These are phyloP conservation scores for Amphicarpaea edgeworthii DNA, from an alignment of 306 rosid species.

Conservation along the genomic window DNA sequence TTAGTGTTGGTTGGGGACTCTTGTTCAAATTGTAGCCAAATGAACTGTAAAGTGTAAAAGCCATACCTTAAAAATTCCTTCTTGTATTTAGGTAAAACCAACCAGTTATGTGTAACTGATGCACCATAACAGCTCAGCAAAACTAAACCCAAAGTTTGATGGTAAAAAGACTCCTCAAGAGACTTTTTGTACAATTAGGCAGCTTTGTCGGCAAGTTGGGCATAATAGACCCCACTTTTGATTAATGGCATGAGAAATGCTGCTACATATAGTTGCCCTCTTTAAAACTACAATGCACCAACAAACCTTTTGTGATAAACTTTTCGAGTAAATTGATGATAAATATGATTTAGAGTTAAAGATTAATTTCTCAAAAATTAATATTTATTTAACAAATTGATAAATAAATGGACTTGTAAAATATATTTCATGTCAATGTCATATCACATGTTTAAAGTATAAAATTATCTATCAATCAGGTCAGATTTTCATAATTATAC, in stretches of 20 bases:
- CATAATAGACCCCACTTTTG: slow-evolving; percentile 53
- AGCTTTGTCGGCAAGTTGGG: slow-evolving; percentile 68
- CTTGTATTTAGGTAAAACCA: slow-evolving; percentile 33
- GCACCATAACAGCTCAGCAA: slow-evolving; percentile 4
- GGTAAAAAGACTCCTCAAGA: slow-evolving; percentile 15
- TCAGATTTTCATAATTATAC: not conserved
- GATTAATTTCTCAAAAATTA: not conserved
- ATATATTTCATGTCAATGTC: too few relatives aligned
- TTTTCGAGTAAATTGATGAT: not conserved
- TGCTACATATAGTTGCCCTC: slow-evolving; percentile 37
- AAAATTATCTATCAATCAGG: not conserved
- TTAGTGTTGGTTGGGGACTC: slow-evolving; percentile 26
- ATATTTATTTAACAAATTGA: not conserved
- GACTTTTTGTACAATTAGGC: slow-evolving; percentile 53
- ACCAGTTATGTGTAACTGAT: slow-evolving; percentile 11
- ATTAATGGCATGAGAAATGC: slow-evolving; percentile 37
- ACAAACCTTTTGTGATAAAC: slow-evolving; percentile 19
- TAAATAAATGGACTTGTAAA: too few relatives aligned
- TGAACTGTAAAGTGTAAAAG: slow-evolving; percentile 52
- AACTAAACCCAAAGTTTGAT: slow-evolving; percentile 14
- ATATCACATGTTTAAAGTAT: not conserved
- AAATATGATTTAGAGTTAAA: not conserved
- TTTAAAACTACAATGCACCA: slow-evolving; percentile 55
- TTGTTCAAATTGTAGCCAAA: slow-evolving; percentile 44
- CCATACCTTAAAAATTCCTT: slow-evolving; percentile 26